These are phyloP conservation scores for Amanita rimosa DNA, from an alignment of 768 basidiomycete genomes.

Conservation along the genomic window DNA sequence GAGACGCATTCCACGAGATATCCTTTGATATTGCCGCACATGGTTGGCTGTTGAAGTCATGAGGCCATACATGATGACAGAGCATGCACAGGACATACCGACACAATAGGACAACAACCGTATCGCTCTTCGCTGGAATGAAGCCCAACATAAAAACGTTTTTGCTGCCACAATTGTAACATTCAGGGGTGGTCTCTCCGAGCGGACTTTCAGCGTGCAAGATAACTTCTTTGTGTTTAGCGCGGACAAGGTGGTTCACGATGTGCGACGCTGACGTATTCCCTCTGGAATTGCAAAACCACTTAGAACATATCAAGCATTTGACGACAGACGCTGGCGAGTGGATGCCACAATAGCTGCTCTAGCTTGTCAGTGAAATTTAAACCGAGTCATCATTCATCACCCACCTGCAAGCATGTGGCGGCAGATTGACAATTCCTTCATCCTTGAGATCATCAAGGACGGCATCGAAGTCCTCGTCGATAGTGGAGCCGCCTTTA, in stretches of 20 bases:
- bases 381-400: not conserved
- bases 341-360: slow-evolving; percentile 96
- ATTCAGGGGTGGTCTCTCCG: slow-evolving; percentile 96
- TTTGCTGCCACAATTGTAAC: slow-evolving; percentile 98
- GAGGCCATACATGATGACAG: not conserved
- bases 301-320: slow-evolving; percentile 83
- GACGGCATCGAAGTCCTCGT: slow-evolving; percentile 86
- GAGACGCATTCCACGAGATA: slow-evolving; percentile 95
- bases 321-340: slow-evolving; percentile 96
- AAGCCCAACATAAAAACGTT: slow-evolving; percentile 99
- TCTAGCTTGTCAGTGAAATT: not conserved
- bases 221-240: slow-evolving; percentile 98
- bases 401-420: slow-evolving; percentile 90
- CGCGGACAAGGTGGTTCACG: slow-evolving; percentile 97
- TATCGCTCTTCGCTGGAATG: slow-evolving; percentile 98
- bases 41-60: slow-evolving; percentile 58
- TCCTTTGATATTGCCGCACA: slow-evolving; percentile 96
- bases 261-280: slow-evolving; percentile 98
- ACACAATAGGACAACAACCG: slow-evolving; percentile 94
- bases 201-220: slow-evolving; percentile 91
- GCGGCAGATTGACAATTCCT: slow-evolving; percentile 64
- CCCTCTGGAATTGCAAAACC: slow-evolving; percentile 98
- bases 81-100: slow-evolving; percentile 44
- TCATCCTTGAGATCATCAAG: slow-evolving; percentile 86
- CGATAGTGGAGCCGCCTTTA: slow-evolving; percentile 27